Evolutionary conservation across 352 stramenopile species (phyloP), one percentile per base, ranked within the genome.

Genomic region (Phytophthora foliorum): DNA sequence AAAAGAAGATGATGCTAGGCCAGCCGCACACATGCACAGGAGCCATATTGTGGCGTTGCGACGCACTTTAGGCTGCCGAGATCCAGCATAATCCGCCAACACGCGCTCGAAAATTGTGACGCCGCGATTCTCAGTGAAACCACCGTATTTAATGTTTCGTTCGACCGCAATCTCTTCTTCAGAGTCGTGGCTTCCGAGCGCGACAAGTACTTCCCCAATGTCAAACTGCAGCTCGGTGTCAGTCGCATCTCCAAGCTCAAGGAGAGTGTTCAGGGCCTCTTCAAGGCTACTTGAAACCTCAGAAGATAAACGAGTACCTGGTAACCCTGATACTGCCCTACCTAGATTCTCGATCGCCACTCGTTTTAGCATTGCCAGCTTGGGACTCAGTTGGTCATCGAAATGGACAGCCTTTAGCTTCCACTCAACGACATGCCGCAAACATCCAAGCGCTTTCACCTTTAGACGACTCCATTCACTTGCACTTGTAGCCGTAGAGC

Each of bases 11-110:
- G 70, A 22, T 44, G 53, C 31, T 6, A 90, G 59, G 4, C 83
- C 80, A 36, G 80, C 82, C 6, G 80, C 74, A 62, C 82, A 92
- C 44, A 93, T 82, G 55, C 84, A 90, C 19, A 94, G 57, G 41
- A 95, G 61, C 84, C 84, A 94, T 8, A 90, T 77, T 27, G 80
- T 75, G 6, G 82, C 67, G 36, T 79, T 93, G 19, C 84, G 79
- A 48, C 84, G 86, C 17, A 84, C 51, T 53, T 67, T 74, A 4
- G 71, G 51, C 29, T 86, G 78, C 36, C 76, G 76, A 51, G 80
- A 84, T 16, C 67, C 74, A 16, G 74, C 72, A 46, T 66, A 78
- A 8, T 84, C 67, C 3, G 49, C 31, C 36, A 90, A 29, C 2
- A 91, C 52, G 10, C 76, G 75, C 21, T 75, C 54, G 14, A 91